Conservation (phyloP, 2,329 filamentous ascomycete species). For the Aspergillus quadrilineatus region DNA sequence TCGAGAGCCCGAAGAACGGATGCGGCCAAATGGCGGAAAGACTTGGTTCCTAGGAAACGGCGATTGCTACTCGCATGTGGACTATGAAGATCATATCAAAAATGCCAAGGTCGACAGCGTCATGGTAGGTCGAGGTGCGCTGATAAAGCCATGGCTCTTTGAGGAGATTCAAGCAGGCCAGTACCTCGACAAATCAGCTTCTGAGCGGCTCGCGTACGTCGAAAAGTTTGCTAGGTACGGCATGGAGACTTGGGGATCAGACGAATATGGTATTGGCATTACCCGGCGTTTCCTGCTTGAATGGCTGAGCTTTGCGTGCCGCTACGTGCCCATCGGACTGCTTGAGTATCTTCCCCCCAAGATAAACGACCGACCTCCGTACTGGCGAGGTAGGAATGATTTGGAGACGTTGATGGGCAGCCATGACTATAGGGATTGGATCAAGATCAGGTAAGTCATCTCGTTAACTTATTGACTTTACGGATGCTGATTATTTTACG, state of each 20-base stretch:
- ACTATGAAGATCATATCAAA: conserved; percentile 77
- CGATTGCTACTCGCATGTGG: conserved; percentile 88
- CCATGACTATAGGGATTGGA: conserved; percentile 93
- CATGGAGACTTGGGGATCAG: conserved; percentile 90
- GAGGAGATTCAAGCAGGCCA: conserved; percentile 91
- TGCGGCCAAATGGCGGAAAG: conserved; percentile 66
- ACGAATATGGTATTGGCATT: conserved; percentile 88
- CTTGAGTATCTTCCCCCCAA: conserved; percentile 84
- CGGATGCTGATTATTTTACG: conserved; percentile 8
- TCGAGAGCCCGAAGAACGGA: conserved; percentile 71
- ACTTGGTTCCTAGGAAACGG: conserved; percentile 96
- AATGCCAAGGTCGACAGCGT: conserved; percentile 83
- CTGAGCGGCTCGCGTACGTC: conserved; percentile 79
- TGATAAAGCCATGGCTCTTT: conserved; percentile 98
- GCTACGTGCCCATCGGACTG: conserved; percentile 87
- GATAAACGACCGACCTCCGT: conserved; percentile 84
- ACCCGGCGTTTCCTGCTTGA: conserved; percentile 91
- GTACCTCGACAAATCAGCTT: conserved; percentile 91
- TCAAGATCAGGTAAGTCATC: conserved; percentile 82
- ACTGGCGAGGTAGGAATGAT: conserved; percentile 80
- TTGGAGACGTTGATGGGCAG: conserved; percentile 91
- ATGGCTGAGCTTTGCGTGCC: conserved; percentile 89
- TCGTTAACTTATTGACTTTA: conserved; percentile 17
- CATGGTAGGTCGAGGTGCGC: conserved; percentile 93
- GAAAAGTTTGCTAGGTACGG: conserved; percentile 90